Evolutionary conservation across 371 early-diverging fungal genomes (phyloP).

Genomic region (Mucor piriformis): DNA sequence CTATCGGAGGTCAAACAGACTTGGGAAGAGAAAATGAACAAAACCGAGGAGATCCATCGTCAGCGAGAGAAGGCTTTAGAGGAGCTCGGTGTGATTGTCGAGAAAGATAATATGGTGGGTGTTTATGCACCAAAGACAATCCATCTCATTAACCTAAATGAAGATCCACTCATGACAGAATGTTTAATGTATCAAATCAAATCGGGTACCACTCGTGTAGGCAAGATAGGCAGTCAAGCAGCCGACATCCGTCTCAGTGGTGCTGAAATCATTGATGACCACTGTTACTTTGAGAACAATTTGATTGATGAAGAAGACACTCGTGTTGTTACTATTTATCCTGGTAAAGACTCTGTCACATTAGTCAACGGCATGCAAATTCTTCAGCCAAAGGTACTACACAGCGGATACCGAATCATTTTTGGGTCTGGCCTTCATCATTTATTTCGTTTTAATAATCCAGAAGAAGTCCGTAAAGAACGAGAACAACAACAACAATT

Average conservation of each 20-base stretch:
- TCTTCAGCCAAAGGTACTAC: constrained; percentile 56
- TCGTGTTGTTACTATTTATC: constrained; percentile 63
- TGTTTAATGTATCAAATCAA: constrained; percentile 86
- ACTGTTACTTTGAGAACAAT: constrained; percentile 75
- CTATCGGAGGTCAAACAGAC: constrained; percentile 41
- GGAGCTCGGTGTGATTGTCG: constrained; percentile 82
- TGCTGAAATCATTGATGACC: constrained; percentile 66
- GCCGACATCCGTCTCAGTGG: constrained; percentile 78
- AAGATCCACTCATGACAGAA: constrained; percentile 88
- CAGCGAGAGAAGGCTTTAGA: constrained; percentile 76
- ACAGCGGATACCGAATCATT: constrained; percentile 77
- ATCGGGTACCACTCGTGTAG: constrained; percentile 75
- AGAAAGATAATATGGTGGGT: constrained; percentile 68
- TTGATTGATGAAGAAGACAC: constrained; percentile 21
- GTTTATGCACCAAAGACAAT: constrained; percentile 78
- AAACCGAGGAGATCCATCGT: constrained; percentile 71
- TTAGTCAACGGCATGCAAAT: constrained; percentile 78
- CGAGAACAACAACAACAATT: constrained; percentile 50
- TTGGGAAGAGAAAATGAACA: constrained; percentile 70
- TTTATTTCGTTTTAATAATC: constrained; percentile 85
- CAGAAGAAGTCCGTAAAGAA: constrained; percentile 77
- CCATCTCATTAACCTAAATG: constrained; percentile 86
- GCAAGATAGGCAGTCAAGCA: constrained; percentile 49
- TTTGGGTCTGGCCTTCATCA: constrained; percentile 75
- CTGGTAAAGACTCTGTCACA: constrained; percentile 56